Conservation (phyloP, 257 asterid species). For the Fraxinus americana region DNA sequence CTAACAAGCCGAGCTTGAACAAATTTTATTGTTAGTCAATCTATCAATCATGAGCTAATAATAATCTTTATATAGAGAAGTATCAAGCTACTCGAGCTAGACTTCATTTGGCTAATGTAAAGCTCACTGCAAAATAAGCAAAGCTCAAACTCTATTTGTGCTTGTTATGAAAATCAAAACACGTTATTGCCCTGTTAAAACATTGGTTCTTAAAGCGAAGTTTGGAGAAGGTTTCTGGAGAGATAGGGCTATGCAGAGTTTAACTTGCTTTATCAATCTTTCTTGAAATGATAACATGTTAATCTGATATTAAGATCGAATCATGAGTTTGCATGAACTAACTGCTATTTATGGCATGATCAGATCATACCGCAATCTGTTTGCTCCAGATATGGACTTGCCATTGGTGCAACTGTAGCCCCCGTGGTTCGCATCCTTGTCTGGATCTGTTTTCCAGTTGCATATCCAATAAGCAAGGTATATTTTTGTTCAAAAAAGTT, state of each 20-base stretch:
- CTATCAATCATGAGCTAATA: not conserved
- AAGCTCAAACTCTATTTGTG: not conserved
- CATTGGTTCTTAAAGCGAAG: not conserved
- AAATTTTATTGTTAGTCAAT: not conserved
- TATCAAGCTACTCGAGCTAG: not conserved
- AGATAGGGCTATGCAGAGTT: not conserved
- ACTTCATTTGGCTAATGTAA: not conserved
- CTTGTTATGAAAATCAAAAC: not conserved
- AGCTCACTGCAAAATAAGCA: not conserved
- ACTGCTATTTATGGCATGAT: slow-evolving; percentile 15
- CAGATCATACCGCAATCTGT: slow-evolving; percentile 98
- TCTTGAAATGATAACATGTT: not conserved
- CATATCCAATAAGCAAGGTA: slow-evolving; percentile 99
- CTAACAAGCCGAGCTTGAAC: not conserved
- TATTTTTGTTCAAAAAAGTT: not conserved
- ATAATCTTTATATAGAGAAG: not conserved
- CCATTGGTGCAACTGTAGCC: slow-evolving; percentile 83
- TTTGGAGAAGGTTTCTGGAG: not conserved
- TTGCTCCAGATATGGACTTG: slow-evolving; percentile 93
- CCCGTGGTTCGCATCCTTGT: slow-evolving; percentile 89
- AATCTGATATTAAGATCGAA: slow-evolving; percentile 14
- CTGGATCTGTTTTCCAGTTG: slow-evolving; percentile 89
- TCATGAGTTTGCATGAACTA: slow-evolving; percentile 3
- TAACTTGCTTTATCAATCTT: not conserved
- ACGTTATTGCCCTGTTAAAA: not conserved